Evolutionary conservation across 1,284 basidiomycete species (phyloP).

Genomic region (Cerioporus squamosus): DNA sequence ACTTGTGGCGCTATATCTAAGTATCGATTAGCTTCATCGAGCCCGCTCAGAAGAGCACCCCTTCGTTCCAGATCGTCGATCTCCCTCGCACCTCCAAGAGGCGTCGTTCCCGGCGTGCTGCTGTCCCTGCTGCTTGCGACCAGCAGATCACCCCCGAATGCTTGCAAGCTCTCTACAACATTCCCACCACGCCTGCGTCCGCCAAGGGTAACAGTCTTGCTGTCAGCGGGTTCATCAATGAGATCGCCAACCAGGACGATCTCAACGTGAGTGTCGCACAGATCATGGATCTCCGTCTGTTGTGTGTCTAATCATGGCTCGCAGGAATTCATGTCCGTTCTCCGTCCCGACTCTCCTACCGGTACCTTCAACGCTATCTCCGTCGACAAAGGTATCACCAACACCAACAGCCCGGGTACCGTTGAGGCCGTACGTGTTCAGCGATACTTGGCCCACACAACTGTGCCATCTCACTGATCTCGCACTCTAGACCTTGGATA

Average conservation of each 20-base stretch:
- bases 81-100: slow-evolving; percentile 15
- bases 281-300: background rate
- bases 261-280: slow-evolving; percentile 37
- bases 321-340: slow-evolving; percentile 53
- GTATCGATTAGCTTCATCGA: slow-evolving; percentile 15
- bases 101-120: slow-evolving; percentile 18
- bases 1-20: slow-evolving; percentile 22
- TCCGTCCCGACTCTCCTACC: slow-evolving; percentile 49
- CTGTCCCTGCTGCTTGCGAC: slow-evolving; percentile 36
- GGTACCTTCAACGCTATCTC: slow-evolving; percentile 28
- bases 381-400: slow-evolving; percentile 41
- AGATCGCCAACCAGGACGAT: slow-evolving; percentile 57
- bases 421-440: slow-evolving; percentile 23
- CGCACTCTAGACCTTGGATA: slow-evolving; percentile 49
- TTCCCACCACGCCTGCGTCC: slow-evolving; percentile 48
- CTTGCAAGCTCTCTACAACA: slow-evolving; percentile 58
- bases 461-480: background rate
- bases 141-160: slow-evolving; percentile 59
- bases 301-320: background rate
- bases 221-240: slow-evolving; percentile 57
- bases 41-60: slow-evolving; percentile 9
- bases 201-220: slow-evolving; percentile 53
- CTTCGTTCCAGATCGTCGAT: slow-evolving; percentile 15
- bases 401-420: slow-evolving; percentile 23
- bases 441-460: slow-evolving; percentile 2